Evolutionary conservation across 2,329 filamentous ascomycete genomes (phyloP).

Genomic region (Apiospora malaysiana): DNA sequence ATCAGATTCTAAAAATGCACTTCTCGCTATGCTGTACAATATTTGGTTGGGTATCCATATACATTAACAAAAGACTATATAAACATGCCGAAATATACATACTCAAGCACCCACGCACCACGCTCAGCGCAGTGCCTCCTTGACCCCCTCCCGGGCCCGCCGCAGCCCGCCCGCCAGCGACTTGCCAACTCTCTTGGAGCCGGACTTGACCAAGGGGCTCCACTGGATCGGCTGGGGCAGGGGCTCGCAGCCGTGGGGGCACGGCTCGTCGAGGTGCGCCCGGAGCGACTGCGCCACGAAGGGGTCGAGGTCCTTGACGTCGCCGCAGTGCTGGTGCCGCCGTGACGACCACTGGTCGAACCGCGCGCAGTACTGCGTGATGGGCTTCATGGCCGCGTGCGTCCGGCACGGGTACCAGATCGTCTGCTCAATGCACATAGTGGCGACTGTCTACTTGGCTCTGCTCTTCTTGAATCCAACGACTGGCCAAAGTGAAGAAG

Average conservation of each 20-base stretch:
- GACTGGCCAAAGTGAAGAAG: no score
- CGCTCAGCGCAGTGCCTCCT: background rate
- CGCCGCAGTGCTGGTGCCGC: background rate
- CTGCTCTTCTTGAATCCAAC: background rate
- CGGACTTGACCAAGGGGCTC: background rate
- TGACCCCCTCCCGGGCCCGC: background rate
- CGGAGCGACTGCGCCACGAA: background rate
- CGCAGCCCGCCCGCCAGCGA: background rate
- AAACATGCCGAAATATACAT: background rate
- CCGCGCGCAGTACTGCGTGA: constrained; percentile 12
- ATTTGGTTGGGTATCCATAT: background rate
- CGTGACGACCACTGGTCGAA: background rate
- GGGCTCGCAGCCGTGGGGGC: constrained; percentile 1
- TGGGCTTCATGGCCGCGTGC: constrained; percentile 20
- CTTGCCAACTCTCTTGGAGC: background rate
- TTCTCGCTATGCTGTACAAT: background rate
- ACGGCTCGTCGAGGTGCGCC: background rate
- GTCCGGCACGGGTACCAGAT: constrained; percentile 22
- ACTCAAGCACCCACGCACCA: background rate
- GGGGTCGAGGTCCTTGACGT: background rate
- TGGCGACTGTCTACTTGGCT: background rate
- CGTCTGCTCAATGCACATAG: constrained; percentile 21
- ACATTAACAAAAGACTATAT: background rate
- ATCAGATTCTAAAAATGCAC: background rate
- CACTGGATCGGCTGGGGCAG: background rate